Conservation (phyloP, 2,329 filamentous ascomycete species). For the Penicillium sp. region DNA sequence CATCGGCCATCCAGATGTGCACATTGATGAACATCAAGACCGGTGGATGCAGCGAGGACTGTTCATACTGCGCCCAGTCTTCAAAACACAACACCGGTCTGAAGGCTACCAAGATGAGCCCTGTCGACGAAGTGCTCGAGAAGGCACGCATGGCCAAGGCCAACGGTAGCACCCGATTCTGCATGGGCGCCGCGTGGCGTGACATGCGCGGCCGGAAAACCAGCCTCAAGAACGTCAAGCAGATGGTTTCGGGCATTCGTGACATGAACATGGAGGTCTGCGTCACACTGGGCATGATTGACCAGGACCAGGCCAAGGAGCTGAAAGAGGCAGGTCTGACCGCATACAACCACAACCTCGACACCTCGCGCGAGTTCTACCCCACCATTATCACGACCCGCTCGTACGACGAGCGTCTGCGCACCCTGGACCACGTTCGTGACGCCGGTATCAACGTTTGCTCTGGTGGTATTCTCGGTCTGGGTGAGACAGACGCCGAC, state of each 20-base stretch:
- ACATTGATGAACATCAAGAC: conserved; percentile 98
- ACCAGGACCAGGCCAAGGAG: conserved; percentile 74
- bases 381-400: conserved; percentile 82
- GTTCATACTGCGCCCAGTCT: conserved; percentile 88
- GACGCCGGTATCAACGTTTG: conserved; percentile 88
- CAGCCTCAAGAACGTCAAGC: conserved; percentile 77
- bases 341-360: conserved; percentile 92
- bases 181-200: conserved; percentile 92
- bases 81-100: conserved; percentile 77
- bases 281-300: conserved; percentile 93
- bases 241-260: conserved; percentile 80
- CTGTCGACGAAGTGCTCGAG: conserved; percentile 76
- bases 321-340: conserved; percentile 82
- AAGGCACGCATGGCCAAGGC: conserved; percentile 75
- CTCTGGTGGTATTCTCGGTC: conserved; percentile 81
- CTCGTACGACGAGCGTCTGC: conserved; percentile 81
- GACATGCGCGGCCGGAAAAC: conserved; percentile 92
- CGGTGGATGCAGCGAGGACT: conserved; percentile 88
- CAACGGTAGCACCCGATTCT: conserved; percentile 88
- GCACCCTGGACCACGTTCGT: conserved; percentile 76
- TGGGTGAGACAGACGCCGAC: conserved; percentile 77
- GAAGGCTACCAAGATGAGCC: conserved; percentile 74
- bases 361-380: conserved; percentile 87
- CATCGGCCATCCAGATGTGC: conserved; percentile 83
- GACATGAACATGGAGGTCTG: conserved; percentile 86